phyloP scores from a whole-genome alignment of 106 monocot genomes.

The Gastrodia elata region DNA sequence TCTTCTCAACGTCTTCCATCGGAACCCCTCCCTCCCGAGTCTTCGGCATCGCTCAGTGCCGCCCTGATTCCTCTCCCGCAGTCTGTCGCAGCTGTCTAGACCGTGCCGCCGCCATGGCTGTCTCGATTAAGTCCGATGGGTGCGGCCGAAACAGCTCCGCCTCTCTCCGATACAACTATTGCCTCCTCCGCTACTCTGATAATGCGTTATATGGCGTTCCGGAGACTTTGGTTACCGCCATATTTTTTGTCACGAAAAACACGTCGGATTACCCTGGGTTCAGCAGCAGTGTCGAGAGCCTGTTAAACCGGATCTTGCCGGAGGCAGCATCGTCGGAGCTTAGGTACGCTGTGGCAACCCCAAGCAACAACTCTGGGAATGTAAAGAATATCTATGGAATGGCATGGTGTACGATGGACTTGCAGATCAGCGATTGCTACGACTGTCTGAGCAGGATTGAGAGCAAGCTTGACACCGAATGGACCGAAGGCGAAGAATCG shows the following conservation, averaged over 20 bases:
- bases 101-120: background rate
- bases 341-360: background rate
- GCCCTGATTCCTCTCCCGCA: background rate
- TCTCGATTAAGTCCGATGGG: background rate
- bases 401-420: background rate
- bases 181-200: background rate
- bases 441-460: background rate
- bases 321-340: background rate
- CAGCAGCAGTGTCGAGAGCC: background rate
- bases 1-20: background rate
- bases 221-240: background rate
- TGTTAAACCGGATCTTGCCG: background rate
- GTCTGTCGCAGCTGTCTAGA: background rate
- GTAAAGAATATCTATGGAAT: background rate
- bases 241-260: background rate
- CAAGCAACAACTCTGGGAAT: background rate
- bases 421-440: background rate
- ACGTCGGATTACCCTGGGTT: background rate
- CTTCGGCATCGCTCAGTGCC: background rate
- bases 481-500: background rate
- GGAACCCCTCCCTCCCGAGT: background rate
- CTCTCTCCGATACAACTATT: background rate
- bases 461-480: background rate
- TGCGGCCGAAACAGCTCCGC: background rate
- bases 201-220: background rate